phyloP scores from a whole-genome alignment of 164 flowering plant genomes.

The Liquidambar formosana region DNA sequence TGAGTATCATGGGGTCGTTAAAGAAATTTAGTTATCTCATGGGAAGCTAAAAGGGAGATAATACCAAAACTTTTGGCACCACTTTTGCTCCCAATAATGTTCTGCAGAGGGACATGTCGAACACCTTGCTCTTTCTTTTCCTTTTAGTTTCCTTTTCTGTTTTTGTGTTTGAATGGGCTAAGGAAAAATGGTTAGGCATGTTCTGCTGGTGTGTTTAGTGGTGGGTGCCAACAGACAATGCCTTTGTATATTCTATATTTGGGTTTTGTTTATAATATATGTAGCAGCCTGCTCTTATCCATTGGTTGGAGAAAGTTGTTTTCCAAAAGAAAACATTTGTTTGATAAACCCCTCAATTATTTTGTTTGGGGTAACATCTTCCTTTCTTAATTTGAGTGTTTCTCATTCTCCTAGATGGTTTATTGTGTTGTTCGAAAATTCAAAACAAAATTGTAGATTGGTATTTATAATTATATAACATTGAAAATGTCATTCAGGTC shows the following conservation, averaged over 20 bases:
- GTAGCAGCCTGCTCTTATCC: background rate
- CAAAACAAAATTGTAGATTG: too few species aligned
- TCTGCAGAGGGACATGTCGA: background rate
- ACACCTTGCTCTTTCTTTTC: constrained; percentile 1
- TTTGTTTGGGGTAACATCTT: background rate
- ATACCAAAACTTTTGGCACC: background rate
- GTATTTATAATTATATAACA: too few species aligned
- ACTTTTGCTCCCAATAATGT: background rate
- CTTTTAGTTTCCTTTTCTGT: background rate
- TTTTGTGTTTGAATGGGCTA: constrained; percentile 1
- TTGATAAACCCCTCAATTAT: background rate
- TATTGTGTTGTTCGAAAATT: background rate
- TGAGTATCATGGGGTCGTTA: background rate
- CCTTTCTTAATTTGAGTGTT: background rate
- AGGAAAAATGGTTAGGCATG: constrained; percentile 1
- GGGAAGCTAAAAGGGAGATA: background rate
- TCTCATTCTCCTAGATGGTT: background rate
- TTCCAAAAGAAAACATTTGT: background rate
- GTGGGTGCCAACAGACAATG: constrained; percentile 9
- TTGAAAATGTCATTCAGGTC: too few species aligned
- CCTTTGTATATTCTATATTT: constrained; percentile 5
- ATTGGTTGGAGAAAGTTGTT: background rate
- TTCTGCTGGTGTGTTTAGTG: constrained; percentile 1
- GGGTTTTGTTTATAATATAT: background rate
- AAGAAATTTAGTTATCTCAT: background rate